phyloP scores from a whole-genome alignment of 1,139 yeast genomes.

The Arxiozyma heterogenica region DNA sequence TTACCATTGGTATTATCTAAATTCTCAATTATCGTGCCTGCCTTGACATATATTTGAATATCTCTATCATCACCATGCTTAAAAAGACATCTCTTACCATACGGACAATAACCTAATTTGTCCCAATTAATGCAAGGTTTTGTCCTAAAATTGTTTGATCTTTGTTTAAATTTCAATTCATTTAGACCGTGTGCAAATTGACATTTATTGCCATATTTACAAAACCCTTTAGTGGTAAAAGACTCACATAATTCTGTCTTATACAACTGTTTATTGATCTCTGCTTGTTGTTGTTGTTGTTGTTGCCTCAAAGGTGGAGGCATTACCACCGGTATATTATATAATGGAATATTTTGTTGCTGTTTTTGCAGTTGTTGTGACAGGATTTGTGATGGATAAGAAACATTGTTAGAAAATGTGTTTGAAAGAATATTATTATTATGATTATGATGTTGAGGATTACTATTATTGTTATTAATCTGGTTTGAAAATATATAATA shows the following conservation, averaged over 20 bases:
- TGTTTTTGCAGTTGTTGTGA: constrained; percentile 3
- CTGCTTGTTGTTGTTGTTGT: constrained; percentile 7
- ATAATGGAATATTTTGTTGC: background rate
- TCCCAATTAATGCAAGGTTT: constrained; percentile 89
- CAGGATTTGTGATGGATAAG: constrained; percentile 1
- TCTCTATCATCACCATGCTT: constrained; percentile 51
- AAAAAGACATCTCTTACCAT: constrained; percentile 87
- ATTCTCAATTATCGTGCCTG: constrained; percentile 15
- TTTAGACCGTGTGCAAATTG: constrained; percentile 88
- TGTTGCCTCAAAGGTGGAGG: background rate
- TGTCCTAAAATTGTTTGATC: constrained; percentile 83
- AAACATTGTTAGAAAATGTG: background rate
- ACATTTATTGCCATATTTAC: constrained; percentile 87
- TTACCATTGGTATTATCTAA: background rate
- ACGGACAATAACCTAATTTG: constrained; percentile 72
- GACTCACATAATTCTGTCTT: constrained; percentile 87
- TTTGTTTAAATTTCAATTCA: constrained; percentile 63
- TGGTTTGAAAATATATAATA: background rate
- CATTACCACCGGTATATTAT: background rate
- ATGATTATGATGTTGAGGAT: background rate
- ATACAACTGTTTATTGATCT: constrained; percentile 63
- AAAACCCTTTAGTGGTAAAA: constrained; percentile 58
- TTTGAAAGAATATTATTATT: background rate
- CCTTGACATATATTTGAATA: constrained; percentile 25
- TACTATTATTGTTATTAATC: background rate